Conservation (phyloP, 1,284 basidiomycete genomes). For the Hypsizygus ulmarius region DNA sequence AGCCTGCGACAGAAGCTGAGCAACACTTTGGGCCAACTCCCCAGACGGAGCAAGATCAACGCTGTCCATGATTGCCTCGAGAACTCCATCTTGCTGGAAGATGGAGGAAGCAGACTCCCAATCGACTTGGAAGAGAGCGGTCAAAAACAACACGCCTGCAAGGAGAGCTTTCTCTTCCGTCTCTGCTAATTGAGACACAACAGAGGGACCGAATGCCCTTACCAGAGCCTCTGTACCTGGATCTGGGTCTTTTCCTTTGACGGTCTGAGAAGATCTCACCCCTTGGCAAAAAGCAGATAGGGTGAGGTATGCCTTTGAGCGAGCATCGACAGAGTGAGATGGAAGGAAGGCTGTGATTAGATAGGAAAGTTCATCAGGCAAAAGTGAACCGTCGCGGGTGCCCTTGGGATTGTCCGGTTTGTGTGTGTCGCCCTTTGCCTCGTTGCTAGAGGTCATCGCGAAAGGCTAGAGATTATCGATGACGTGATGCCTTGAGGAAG, state of each 20-base stretch:
- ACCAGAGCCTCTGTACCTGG: slow-evolving; percentile 46
- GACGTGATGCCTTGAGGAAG: background rate
- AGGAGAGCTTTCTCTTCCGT: slow-evolving; percentile 50
- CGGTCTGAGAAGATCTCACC: slow-evolving; percentile 39
- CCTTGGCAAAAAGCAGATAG: slow-evolving; percentile 66
- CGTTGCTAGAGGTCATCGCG: slow-evolving; percentile 7
- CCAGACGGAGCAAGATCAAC: slow-evolving; percentile 59
- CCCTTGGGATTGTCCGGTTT: background rate
- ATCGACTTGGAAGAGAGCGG: slow-evolving; percentile 76
- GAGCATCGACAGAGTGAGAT: slow-evolving; percentile 38
- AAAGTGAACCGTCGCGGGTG: slow-evolving; percentile 16
- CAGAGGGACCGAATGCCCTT: slow-evolving; percentile 45
- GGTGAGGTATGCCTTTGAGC: slow-evolving; percentile 65
- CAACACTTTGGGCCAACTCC: slow-evolving; percentile 51
- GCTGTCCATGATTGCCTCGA: slow-evolving; percentile 61
- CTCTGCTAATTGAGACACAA: slow-evolving; percentile 50
- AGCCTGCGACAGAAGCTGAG: slow-evolving; percentile 71
- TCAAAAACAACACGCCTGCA: slow-evolving; percentile 58
- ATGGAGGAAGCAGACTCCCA: slow-evolving; percentile 59
- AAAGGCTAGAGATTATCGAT: background rate
- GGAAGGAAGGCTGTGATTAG: slow-evolving; percentile 58
- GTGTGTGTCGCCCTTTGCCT: background rate
- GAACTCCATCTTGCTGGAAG: slow-evolving; percentile 57
- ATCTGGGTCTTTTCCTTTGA: slow-evolving; percentile 38
- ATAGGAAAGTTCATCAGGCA: slow-evolving; percentile 54